Evolutionary conservation across 2,329 filamentous ascomycete species (phyloP).

Genomic region (Phialemoniopsis sp.): DNA sequence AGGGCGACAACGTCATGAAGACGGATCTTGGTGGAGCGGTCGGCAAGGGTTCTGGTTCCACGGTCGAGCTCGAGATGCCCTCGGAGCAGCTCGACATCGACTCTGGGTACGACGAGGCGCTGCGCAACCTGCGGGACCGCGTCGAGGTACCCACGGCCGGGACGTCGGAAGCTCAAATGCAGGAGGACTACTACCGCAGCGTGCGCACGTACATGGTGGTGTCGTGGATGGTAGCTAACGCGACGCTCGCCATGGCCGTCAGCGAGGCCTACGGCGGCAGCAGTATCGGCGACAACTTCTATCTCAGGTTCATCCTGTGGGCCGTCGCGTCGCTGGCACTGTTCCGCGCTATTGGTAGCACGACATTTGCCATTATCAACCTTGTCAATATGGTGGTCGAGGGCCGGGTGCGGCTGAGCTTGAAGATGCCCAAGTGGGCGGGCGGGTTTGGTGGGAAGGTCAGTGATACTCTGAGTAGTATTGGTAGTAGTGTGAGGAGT

Average conservation of each 20-base stretch:
- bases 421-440: slow-evolving; percentile 50
- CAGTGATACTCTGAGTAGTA: slow-evolving; percentile 44
- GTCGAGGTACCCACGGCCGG: slow-evolving; percentile 68
- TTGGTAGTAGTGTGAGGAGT: slow-evolving; percentile 37
- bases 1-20: slow-evolving; percentile 92
- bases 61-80: slow-evolving; percentile 95
- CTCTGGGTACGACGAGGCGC: slow-evolving; percentile 92
- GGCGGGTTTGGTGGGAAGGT: slow-evolving; percentile 35
- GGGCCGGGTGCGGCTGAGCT: slow-evolving; percentile 63
- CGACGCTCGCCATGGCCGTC: slow-evolving; percentile 88
- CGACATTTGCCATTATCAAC: slow-evolving; percentile 80
- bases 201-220: slow-evolving; percentile 98
- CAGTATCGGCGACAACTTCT: slow-evolving; percentile 76
- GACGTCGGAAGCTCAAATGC: slow-evolving; percentile 73
- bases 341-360: slow-evolving; percentile 81
- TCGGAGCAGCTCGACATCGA: slow-evolving; percentile 98
- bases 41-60: slow-evolving; percentile 61
- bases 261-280: slow-evolving; percentile 76
- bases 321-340: slow-evolving; percentile 78
- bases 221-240: slow-evolving; percentile 89
- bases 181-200: slow-evolving; percentile 97
- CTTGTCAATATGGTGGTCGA: slow-evolving; percentile 81
- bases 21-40: slow-evolving; percentile 88
- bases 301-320: slow-evolving; percentile 93
- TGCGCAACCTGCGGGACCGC: slow-evolving; percentile 91